Base-by-base conservation (phyloP, 495 filamentous ascomycete species). In the Pyrenula massariospora region DNA sequence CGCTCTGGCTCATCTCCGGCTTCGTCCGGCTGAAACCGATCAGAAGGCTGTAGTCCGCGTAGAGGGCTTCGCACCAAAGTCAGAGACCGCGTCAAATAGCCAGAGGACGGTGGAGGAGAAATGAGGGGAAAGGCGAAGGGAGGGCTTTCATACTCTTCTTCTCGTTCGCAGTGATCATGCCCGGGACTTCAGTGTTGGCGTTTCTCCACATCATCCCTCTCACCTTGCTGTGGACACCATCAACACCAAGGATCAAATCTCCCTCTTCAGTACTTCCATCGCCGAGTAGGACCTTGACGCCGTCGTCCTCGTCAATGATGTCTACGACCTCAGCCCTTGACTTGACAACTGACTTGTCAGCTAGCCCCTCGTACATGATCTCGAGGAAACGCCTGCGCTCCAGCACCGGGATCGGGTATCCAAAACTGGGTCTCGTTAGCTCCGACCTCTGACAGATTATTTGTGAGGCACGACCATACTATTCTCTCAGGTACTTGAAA, bases 221-320 rank as follows among this genome's bases (percentile, higher is more conserved):
- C 15, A 74, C 72, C 22, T 64, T 60, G 53, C 75, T 78, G 59
- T 77, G 73, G 3, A 80, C 75, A 0, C 80, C 81, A 59, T 82
- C 81, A 15, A 71, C 72, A 0, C 77, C 80, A 15, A 80, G 59
- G 8, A 83, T 58, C 12, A 81, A 51, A 42, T 79, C 71, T 0
- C 78, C 78, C 3, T 61, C 51, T 42, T 67, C 71, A 0, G 58
- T 36, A 1, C 60, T 63, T 2, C 77, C 75, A 60, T 61, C 63
- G 1, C 54, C 54, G 10, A 50, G 57, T 2, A 57, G 20, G 1
- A 64, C 63, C 2, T 53, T 24, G 5, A 62, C 50, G 0, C 48
- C n/a, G 12, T 58, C 20, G 1, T 23, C 22, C 55, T 57, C 2
- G 54, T 58, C 36, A 0, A 54, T 36, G 12, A 67, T 57, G 5